These are phyloP conservation scores for Irpex lacteus DNA, from an alignment of 1,284 basidiomycete species.

Conservation along the genomic window DNA sequence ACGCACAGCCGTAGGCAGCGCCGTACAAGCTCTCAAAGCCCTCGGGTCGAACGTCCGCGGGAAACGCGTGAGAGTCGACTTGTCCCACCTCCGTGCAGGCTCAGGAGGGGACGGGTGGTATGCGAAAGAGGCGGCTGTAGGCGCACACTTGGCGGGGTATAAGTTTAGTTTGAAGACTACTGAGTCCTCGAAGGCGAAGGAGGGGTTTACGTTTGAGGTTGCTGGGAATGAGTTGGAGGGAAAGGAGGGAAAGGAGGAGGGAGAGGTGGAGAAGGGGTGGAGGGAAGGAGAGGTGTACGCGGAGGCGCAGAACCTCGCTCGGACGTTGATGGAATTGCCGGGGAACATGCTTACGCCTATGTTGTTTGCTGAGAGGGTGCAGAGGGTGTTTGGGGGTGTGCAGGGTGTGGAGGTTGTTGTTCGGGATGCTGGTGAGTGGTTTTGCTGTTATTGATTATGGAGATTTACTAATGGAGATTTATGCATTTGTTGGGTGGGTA, in stretches of 20 bases:
- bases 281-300: slow-evolving; percentile 71
- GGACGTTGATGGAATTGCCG: slow-evolving; percentile 85
- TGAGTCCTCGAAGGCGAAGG: too few species aligned
- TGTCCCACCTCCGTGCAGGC: slow-evolving; percentile 52
- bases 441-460: background rate
- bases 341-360: slow-evolving; percentile 84
- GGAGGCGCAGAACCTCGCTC: slow-evolving; percentile 80
- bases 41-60: slow-evolving; percentile 53
- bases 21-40: slow-evolving; percentile 60
- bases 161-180: slow-evolving; percentile 74
- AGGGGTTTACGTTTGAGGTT: too few species aligned
- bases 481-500: slow-evolving; percentile 20
- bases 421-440: slow-evolving; percentile 66
- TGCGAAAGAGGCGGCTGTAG: slow-evolving; percentile 83
- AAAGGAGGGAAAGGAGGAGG: too few species aligned
- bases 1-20: slow-evolving; percentile 64
- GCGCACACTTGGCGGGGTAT: slow-evolving; percentile 70
- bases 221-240: too few species aligned
- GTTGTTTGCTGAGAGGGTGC: slow-evolving; percentile 72
- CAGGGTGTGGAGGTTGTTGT: slow-evolving; percentile 71
- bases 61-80: slow-evolving; percentile 52
- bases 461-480: slow-evolving; percentile 3
- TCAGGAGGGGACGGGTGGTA: too few species aligned
- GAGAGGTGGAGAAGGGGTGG: slow-evolving; percentile 50
- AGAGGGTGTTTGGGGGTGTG: slow-evolving; percentile 66